phyloP scores from a whole-genome alignment of 768 basidiomycete species.

The Ephemerocybe angulata region DNA sequence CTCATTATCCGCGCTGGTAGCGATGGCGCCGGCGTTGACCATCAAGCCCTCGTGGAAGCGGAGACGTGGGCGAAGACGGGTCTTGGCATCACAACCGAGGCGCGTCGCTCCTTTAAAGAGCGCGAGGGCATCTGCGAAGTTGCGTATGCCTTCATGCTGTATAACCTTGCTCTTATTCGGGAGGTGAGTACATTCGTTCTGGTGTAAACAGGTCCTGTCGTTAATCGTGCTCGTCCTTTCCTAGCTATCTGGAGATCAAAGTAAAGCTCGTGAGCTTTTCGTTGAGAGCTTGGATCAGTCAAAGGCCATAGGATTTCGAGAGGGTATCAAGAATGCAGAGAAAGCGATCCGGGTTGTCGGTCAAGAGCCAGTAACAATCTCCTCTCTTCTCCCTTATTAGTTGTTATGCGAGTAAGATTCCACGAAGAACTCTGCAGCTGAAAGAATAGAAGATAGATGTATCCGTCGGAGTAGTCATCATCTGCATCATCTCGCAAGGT shows the following conservation, averaged over 20 bases:
- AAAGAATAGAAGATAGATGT: too few relatives aligned
- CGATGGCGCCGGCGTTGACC: too few relatives aligned
- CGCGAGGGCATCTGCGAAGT: slow-evolving; percentile 44
- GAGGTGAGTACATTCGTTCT: slow-evolving; percentile 33
- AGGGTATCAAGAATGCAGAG: slow-evolving; percentile 4
- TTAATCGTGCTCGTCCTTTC: neutral
- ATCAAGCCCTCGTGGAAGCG: slow-evolving; percentile 41
- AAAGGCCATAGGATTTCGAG: slow-evolving; percentile 32
- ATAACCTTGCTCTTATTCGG: slow-evolving; percentile 55
- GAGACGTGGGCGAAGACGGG: slow-evolving; percentile 59
- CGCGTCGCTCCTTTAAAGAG: slow-evolving; percentile 22
- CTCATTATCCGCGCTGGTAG: slow-evolving; percentile 36
- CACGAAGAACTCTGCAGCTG: too few relatives aligned
- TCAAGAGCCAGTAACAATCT: too few relatives aligned
- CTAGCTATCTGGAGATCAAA: slow-evolving; percentile 38
- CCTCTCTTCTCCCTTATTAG: neutral
- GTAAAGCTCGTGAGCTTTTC: slow-evolving; percentile 31
- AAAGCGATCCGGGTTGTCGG: too few relatives aligned
- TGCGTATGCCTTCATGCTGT: slow-evolving; percentile 54
- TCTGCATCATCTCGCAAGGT: neutral
- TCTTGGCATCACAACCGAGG: slow-evolving; percentile 27
- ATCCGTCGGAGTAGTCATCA: neutral
- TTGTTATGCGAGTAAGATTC: neutral
- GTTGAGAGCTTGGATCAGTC: slow-evolving; percentile 33
- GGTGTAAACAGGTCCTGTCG: neutral